Conservation (phyloP, 352 stramenopile genomes). For the Phytophthora palmivora region DNA sequence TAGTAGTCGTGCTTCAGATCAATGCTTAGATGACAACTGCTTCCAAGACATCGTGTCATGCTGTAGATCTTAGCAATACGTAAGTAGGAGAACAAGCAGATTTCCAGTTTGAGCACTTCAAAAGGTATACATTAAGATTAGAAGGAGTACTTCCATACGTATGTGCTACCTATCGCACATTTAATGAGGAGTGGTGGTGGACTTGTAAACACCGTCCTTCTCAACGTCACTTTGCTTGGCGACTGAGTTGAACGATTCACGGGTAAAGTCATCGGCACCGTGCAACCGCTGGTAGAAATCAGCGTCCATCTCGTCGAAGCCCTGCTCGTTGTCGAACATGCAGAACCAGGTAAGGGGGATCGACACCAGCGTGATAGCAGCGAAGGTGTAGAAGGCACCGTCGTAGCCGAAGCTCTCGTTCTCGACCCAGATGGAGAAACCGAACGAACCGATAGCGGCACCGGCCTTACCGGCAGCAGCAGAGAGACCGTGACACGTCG, state of each 20-base stretch:
- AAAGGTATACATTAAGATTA: conserved; percentile 26
- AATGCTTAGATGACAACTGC: too few relatives aligned
- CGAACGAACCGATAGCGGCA: conserved; percentile 29
- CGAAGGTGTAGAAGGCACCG: conserved; percentile 35
- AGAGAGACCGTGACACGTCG: conserved; percentile 85
- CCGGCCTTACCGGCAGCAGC: conserved; percentile 21
- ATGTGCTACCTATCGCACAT: conserved; percentile 28
- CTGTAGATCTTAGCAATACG: too few relatives aligned
- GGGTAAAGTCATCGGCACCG: conserved; percentile 3
- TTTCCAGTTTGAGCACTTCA: conserved; percentile 31
- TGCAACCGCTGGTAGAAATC: too few relatives aligned
- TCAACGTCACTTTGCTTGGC: conserved; percentile 39
- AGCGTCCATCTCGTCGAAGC: conserved; percentile 34
- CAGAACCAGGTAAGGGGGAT: conserved; percentile 53
- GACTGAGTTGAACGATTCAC: conserved; percentile 20
- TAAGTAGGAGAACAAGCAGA: too few relatives aligned
- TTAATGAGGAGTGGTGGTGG: conserved; percentile 29
- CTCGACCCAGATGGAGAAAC: conserved; percentile 31
- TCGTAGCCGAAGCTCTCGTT: conserved; percentile 32
- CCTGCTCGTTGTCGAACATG: conserved; percentile 71
- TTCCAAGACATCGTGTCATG: too few relatives aligned
- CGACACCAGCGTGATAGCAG: conserved; percentile 66
- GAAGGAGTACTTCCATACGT: conserved; percentile 12
- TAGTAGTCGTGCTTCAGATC: too few relatives aligned
- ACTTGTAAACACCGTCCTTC: conserved; percentile 38